Conservation (phyloP, 108 stramenopile genomes). For the Pseudonitzschia delicatissima region DNA sequence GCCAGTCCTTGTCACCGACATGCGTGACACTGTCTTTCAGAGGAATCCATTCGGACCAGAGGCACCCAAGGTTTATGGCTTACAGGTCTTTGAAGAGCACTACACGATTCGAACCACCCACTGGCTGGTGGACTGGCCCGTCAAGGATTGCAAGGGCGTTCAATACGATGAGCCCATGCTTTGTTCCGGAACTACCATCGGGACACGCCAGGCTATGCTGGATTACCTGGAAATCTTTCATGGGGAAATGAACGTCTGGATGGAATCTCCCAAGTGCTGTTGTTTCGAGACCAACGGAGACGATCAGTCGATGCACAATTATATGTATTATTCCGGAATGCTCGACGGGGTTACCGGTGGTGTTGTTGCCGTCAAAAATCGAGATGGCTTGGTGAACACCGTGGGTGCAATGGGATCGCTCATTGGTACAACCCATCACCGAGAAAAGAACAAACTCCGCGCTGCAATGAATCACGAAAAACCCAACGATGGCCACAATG, state of each 20-base stretch:
- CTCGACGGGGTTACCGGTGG: slow-evolving; percentile 24
- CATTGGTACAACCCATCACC: not conserved
- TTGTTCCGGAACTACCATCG: slow-evolving; percentile 70
- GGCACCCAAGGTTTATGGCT: slow-evolving; percentile 38
- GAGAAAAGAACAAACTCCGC: not conserved
- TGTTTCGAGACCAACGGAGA: slow-evolving; percentile 50
- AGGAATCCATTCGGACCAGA: slow-evolving; percentile 66
- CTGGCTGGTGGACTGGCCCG: slow-evolving; percentile 52
- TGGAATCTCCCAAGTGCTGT: slow-evolving; percentile 43
- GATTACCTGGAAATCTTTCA: slow-evolving; percentile 61
- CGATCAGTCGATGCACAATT: slow-evolving; percentile 81
- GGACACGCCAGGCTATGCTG: slow-evolving; percentile 66
- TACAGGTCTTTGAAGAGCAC: slow-evolving; percentile 69
- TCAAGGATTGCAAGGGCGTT: slow-evolving; percentile 40
- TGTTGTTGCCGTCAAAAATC: slow-evolving; percentile 36
- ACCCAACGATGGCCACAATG: too few species aligned
- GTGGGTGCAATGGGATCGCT: slow-evolving; percentile 24
- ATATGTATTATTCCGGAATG: slow-evolving; percentile 61
- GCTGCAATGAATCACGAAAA: not conserved
- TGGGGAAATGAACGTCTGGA: slow-evolving; percentile 68
- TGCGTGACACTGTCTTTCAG: slow-evolving; percentile 68
- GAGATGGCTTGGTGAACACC: slow-evolving; percentile 35
- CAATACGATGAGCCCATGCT: slow-evolving; percentile 48
- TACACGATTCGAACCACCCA: slow-evolving; percentile 50
- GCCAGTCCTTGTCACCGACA: slow-evolving; percentile 65